A percentile compares a stretch with the other conserved stretches of the same genome.
These are phyloP conservation scores for Hyaloscypha variabilis DNA, from an alignment of 495 filamentous ascomycete genomes.

Conservation along the genomic window DNA sequence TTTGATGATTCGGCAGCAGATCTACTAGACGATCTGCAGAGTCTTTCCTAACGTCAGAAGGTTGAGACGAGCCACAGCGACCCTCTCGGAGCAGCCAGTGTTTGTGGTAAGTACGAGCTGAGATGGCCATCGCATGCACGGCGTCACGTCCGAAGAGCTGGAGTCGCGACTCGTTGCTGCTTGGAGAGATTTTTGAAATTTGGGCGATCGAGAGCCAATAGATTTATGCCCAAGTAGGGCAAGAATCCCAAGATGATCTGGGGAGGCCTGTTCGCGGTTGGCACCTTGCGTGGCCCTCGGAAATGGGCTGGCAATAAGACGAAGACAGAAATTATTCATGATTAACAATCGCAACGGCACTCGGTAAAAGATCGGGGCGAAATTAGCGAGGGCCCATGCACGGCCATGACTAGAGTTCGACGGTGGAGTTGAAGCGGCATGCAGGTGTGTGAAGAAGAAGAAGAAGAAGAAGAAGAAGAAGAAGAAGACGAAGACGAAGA, in stretches of 20 bases:
- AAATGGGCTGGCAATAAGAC: neutral
- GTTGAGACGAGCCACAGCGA: constrained; percentile 22
- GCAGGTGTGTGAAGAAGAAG: neutral
- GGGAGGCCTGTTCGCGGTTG: constrained; percentile 3
- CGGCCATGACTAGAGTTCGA: neutral
- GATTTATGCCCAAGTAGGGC: constrained; percentile 6
- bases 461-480: neutral
- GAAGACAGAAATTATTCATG: neutral
- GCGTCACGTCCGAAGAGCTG: neutral
- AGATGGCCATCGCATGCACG: neutral
- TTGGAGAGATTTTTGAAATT: neutral
- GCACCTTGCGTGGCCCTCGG: constrained; percentile 14
- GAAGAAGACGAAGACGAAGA: neutral
- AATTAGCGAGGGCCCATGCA: neutral
- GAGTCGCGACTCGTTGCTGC: too few species aligned
- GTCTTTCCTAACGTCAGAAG: constrained; percentile 13
- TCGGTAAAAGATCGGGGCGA: constrained; percentile 14
- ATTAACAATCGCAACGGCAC: neutral
- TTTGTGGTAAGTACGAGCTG: constrained; percentile 19
- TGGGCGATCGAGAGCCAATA: neutral
- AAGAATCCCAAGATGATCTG: neutral
- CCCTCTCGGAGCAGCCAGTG: constrained; percentile 5
- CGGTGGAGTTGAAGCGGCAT: neutral
- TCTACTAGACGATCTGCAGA: constrained; percentile 20
- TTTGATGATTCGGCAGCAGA: constrained; percentile 19